A percentile compares a stretch with the other conserved stretches of the same genome.
Conservation (phyloP, 2,329 filamentous ascomycete genomes). For the Neoarthrinium moseri region DNA sequence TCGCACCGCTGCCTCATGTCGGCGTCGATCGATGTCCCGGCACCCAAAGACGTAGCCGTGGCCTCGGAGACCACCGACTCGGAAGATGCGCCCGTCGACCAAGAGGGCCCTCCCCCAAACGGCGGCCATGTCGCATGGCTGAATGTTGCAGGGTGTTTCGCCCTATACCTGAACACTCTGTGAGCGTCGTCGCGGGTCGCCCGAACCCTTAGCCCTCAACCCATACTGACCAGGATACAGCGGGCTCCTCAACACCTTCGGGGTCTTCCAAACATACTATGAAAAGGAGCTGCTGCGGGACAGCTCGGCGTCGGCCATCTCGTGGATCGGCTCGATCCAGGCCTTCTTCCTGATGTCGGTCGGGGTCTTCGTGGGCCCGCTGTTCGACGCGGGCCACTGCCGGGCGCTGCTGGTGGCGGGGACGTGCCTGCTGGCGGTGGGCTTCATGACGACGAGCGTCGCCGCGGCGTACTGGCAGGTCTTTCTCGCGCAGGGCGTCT, state of each 20-base stretch:
- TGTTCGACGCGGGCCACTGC: conserved; percentile 30
- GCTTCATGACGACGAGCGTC: conserved; percentile 7
- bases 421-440: conserved; percentile 15
- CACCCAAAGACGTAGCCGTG: not conserved
- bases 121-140: conserved; percentile 23
- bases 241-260: conserved; percentile 26
- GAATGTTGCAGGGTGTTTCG: conserved; percentile 19
- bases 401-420: conserved; percentile 21
- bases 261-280: conserved; percentile 29
- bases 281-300: conserved; percentile 13
- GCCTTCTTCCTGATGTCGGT: conserved; percentile 26
- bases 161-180: not conserved
- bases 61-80: not conserved
- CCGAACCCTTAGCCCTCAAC: not conserved
- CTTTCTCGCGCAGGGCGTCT: conserved; percentile 4
- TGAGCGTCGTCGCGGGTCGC: not conserved
- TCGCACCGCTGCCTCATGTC: not conserved
- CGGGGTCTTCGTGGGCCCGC: conserved; percentile 26
- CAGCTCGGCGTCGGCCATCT: conserved; percentile 22
- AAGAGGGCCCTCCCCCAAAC: conserved; percentile 13
- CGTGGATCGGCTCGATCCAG: conserved; percentile 30
- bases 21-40: not conserved
- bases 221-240: not conserved
- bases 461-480: conserved; percentile 2
- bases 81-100: not conserved